Evolutionary conservation across 2,329 filamentous ascomycete species (phyloP), one percentile per base, ranked within the genome.

Genomic region (Pseudogymnoascus destructans): DNA sequence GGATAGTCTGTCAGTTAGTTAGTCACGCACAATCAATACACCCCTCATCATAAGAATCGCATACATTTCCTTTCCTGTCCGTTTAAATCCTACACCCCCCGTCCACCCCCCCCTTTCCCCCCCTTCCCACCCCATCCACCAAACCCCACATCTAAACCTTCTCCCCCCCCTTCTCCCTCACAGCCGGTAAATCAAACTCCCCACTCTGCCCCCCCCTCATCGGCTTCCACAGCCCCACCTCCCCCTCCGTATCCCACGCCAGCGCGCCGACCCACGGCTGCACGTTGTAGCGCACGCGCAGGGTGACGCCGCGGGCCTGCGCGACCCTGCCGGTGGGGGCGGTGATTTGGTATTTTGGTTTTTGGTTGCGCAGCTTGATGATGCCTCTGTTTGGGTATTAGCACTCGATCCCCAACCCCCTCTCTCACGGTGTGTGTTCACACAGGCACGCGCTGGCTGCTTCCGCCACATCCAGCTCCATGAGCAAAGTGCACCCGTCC

Each of bases 301-400:
- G 75, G 27, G 81, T 84, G 59, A 92, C 89, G 69, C 93, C 84
- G 56, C 79, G 75, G 55, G 82, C 77, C 67, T 86, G 79, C 49
- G 88, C 87, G 64, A 97, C 78, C 71, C 84, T 84, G 61, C 91
- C 87, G 9, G 79, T 80, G 9, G 92, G 87, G 71, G 96, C 90
- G 3, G 91, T 95, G 73, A 98, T 93, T 70, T 95, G 90, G 77
- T 98, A 98, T 73, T 98, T 98, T 2, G 91, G 87, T 69, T 85
- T 86, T 71, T 95, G 89, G 71, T 91, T 91, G 69, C 84, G 82
- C 64, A 97, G 78, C 59, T 81, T 79, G 36, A 97, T 73, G 57
- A 87, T 79, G 27, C 91, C 92, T 5, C 85, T 84, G 60, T 2
- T 56, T 5, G 57, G n/a, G n/a, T n/a, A n/a, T n/a, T n/a, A n/a